Conservation (phyloP, 2,329 filamentous ascomycete genomes). For the Neocatenulostroma microsporum region DNA sequence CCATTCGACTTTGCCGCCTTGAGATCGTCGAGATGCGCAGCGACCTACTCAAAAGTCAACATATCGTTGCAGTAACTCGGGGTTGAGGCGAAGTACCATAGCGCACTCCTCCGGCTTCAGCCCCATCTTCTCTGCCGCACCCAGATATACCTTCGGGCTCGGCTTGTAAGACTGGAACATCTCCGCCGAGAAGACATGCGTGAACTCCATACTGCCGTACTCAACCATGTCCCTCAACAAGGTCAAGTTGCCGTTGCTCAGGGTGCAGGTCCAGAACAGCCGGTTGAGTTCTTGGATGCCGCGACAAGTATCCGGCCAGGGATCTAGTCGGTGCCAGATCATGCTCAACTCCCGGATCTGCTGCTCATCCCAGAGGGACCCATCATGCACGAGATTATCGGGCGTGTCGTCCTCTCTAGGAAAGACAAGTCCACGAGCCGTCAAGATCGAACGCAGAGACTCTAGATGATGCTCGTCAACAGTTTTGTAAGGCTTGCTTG, state of each 20-base stretch:
- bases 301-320: slow-evolving; percentile 57
- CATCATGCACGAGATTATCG: slow-evolving; percentile 11
- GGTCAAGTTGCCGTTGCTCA: slow-evolving; percentile 65
- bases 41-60: slow-evolving; percentile 45
- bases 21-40: slow-evolving; percentile 65
- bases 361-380: slow-evolving; percentile 46
- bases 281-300: slow-evolving; percentile 46
- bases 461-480: slow-evolving; percentile 64
- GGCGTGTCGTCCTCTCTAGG: slow-evolving; percentile 8
- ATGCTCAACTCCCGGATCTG: slow-evolving; percentile 42
- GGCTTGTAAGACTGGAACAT: slow-evolving; percentile 71
- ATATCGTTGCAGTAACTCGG: neutral
- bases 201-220: slow-evolving; percentile 55
- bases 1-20: slow-evolving; percentile 57
- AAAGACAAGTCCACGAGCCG: slow-evolving; percentile 34
- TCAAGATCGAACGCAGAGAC: slow-evolving; percentile 53
- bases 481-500: slow-evolving; percentile 50
- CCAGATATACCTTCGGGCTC: slow-evolving; percentile 56
- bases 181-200: slow-evolving; percentile 56
- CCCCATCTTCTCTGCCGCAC: slow-evolving; percentile 54
- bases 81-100: slow-evolving; percentile 41
- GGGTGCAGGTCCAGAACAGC: slow-evolving; percentile 56
- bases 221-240: slow-evolving; percentile 57
- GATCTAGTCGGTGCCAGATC: slow-evolving; percentile 63
- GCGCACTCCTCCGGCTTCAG: slow-evolving; percentile 54